phyloP scores from a whole-genome alignment of 495 filamentous ascomycete species.

The Annulohypoxylon nitens region DNA sequence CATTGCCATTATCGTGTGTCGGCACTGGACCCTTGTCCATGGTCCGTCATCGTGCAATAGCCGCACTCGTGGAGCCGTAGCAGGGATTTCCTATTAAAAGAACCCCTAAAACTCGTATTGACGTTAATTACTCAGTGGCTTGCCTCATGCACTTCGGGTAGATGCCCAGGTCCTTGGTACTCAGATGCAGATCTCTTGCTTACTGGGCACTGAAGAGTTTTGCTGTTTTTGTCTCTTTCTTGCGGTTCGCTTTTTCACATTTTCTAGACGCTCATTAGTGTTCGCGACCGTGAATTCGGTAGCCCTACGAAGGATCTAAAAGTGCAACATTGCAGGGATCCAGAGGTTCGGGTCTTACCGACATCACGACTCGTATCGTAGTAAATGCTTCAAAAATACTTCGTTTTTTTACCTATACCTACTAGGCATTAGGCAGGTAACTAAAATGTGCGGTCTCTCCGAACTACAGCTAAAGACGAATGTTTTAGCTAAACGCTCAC shows the following conservation, averaged over 20 bases:
- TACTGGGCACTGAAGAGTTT: not conserved
- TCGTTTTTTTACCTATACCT: not conserved
- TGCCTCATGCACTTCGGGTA: not conserved
- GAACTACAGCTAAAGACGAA: not conserved
- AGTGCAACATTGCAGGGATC: not conserved
- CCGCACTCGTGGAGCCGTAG: slow-evolving; percentile 14
- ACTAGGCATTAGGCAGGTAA: not conserved
- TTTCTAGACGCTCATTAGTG: not conserved
- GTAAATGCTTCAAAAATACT: not conserved
- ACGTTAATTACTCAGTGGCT: slow-evolving; percentile 1
- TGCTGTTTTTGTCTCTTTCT: not conserved
- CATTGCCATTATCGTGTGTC: not conserved
- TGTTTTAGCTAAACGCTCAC: not conserved
- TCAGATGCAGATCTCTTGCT: not conserved
- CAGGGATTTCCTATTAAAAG: slow-evolving; percentile 16
- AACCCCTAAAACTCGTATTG: not conserved
- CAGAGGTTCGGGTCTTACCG: not conserved
- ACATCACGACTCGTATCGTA: not conserved
- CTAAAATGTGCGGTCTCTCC: not conserved
- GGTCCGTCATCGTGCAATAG: slow-evolving; percentile 1
- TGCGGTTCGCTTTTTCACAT: not conserved
- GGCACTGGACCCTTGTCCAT: slow-evolving; percentile 4
- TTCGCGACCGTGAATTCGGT: not conserved
- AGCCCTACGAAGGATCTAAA: not conserved
- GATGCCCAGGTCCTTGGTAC: not conserved